phyloP scores from a whole-genome alignment of 352 stramenopile genomes.

The Elongisporangium anandrum region DNA sequence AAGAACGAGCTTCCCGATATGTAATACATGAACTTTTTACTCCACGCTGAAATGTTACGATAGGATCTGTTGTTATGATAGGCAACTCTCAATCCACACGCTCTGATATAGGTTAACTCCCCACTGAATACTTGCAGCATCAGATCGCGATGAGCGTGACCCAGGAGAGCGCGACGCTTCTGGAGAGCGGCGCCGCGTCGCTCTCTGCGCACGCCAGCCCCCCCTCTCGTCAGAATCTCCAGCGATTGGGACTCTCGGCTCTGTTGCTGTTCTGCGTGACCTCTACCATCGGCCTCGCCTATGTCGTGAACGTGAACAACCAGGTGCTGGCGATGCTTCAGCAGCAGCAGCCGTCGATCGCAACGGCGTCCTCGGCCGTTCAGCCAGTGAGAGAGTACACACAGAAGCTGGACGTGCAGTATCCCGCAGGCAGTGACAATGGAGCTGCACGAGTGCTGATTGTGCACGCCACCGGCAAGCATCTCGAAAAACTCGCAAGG shows the following conservation, averaged over 20 bases:
- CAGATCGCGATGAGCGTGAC: background rate
- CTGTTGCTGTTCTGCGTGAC: slow-evolving; percentile 34
- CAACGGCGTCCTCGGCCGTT: background rate
- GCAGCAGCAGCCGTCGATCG: slow-evolving; percentile 11
- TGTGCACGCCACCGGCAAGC: slow-evolving; percentile 63
- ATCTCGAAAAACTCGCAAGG: slow-evolving; percentile 64
- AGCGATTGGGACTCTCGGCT: slow-evolving; percentile 1
- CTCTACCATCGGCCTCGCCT: slow-evolving; percentile 28
- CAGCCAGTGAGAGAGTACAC: background rate
- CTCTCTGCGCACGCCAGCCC: background rate
- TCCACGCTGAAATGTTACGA: no score
- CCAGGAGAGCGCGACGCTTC: background rate
- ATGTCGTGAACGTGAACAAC: slow-evolving; percentile 27
- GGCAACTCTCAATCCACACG: no score
- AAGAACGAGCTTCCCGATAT: no score
- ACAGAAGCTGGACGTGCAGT: background rate
- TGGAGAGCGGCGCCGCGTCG: background rate
- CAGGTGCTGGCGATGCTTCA: slow-evolving; percentile 38
- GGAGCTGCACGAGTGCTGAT: slow-evolving; percentile 48
- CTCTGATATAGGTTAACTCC: background rate
- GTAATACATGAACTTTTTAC: no score
- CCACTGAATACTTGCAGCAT: background rate
- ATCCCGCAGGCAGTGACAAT: background rate
- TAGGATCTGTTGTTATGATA: no score
- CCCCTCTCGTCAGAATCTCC: background rate